Evolutionary conservation across 495 filamentous ascomycete genomes (phyloP), one percentile per base, ranked within the genome.

Genomic region (Podospora anserina): DNA sequence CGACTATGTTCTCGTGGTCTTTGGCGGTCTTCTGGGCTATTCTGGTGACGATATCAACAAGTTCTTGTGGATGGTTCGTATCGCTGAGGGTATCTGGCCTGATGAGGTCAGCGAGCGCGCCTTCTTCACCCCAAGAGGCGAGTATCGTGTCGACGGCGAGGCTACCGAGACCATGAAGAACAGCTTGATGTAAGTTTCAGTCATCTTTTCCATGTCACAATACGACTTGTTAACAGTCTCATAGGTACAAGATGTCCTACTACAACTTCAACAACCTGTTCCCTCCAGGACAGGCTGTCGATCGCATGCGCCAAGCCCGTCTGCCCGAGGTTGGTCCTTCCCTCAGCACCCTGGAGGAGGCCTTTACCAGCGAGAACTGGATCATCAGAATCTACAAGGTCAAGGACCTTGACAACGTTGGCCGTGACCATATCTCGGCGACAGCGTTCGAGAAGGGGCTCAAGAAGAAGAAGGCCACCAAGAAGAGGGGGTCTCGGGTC

Each of bases 1-100:
- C 13, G 94, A 98, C 79, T 99, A 99, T 73, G 92, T 99, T 61
- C 86, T 99, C 61, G 88, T 99, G 28, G 96, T 99, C 65, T 99
- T 98, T 75, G 96, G 96, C 74, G 96, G 92, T 71, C 86, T 99
- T 61, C 83, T 99, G 23, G 96, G 96, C 67, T 99, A 99, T 82
- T 97, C 93, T n/a, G 96, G 96, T 61, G 96, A 99, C 75, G 96
- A 99, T 76, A 96, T 99, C 85, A 99, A 99, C 83, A 99, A 99
- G 82, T 99, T 99, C 85, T 82, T 99, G 67, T 99, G 96, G 96
- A 99, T 99, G 96, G 95, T 99, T 65, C 88, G 96, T 76, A 99
- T 99, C 71, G 95, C 96, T 54, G 96, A 98, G 80, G 96, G 96
- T 70, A 97, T 99, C 81, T 99, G 96, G 96, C 96, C 96, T 20